Conservation (phyloP, 768 basidiomycete genomes). For the Albatrellus ellisii region DNA sequence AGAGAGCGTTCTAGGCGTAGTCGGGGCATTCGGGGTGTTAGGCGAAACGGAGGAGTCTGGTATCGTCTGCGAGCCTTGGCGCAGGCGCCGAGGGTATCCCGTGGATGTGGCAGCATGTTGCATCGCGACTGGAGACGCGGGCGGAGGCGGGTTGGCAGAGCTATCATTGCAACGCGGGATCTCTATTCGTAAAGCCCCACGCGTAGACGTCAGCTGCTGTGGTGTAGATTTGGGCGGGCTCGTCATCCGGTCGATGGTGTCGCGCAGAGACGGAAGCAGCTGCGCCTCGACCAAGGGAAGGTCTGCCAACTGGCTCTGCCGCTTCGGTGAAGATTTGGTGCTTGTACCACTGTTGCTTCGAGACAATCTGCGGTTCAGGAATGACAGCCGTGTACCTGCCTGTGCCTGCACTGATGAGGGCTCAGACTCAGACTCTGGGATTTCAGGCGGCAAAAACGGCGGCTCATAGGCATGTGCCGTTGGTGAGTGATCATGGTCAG, state of each 20-base stretch:
- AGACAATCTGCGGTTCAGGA: conserved; percentile 7
- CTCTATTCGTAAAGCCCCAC: too few species aligned
- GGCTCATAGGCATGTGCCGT: not conserved
- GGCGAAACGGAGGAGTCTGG: not conserved
- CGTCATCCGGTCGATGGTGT: conserved; percentile 69
- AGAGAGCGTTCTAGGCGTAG: too few species aligned
- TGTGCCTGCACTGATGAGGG: conserved; percentile 12
- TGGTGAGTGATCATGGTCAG: conserved; percentile 1
- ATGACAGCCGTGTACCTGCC: conserved; percentile 10
- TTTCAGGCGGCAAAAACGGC: not conserved
- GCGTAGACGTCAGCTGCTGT: too few species aligned
- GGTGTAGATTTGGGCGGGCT: conserved; percentile 2
- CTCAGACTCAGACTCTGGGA: conserved; percentile 10
- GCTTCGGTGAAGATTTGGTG: conserved; percentile 12
- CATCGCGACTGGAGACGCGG: not conserved
- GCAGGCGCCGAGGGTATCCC: conserved; percentile 1
- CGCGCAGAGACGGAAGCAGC: conserved; percentile 54
- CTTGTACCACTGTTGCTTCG: conserved; percentile 2
- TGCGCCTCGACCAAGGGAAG: conserved; percentile 51
- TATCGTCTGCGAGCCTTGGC: not conserved
- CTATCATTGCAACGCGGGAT: too few species aligned
- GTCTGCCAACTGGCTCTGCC: conserved; percentile 32
- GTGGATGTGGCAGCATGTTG: not conserved
- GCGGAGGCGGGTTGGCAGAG: not conserved
- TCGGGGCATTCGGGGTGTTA: conserved; percentile 1